Base-by-base conservation (phyloP, 805 yeast genomes). In the Ogataea methanolica region DNA sequence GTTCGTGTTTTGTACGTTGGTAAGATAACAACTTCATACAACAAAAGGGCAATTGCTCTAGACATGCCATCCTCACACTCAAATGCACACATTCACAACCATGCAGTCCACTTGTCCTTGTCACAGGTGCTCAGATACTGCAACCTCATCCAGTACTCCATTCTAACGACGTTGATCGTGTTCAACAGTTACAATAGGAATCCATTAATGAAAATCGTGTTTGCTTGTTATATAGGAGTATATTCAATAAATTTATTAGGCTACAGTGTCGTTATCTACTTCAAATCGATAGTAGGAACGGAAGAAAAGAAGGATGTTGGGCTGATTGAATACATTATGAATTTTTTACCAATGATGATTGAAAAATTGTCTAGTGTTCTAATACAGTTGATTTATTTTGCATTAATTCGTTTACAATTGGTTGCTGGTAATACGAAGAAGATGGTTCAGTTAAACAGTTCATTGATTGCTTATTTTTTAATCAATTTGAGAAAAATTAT, bases 171-270 rank as follows among this genome's bases (percentile, higher is more conserved):
- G 8, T 36, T 53, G 8, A n/a, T 61, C 22, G 5, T 61, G 1
- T 36, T 65, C 4, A 26, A 26, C 29, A 26, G 29, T 9, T 54
- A 56, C 6, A 48, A 50, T 2, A 26, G 59, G 12, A 61, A 58
- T 42, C 63, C 63, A 5, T 21, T 66, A 7, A 51, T 55, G 26
- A 63, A 60, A 48, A 60, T 66, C 6, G 50, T 61, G 12, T 21
- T 65, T 36, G 69, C 68, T 2, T 39, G 58, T 15, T 62, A 61
- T 45, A 46, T 52, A 6, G 70, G 67, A 2, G 39, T 61, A 16
- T 56, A 54, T 19, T 41, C 48, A 3, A 50, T 60, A 8, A 41
- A 55, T 7, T 39, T 54, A 6, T 21, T 49, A 1, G 17, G 53
- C 6, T 65, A 61, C 41, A 56, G 63, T 1, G 37, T 58, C 2